Percentiles rank a stretch among this genome's conserved stretches.
Evolutionary conservation across 163 green algal species (phyloP).

Genomic region (Scenedesmus sp.): DNA sequence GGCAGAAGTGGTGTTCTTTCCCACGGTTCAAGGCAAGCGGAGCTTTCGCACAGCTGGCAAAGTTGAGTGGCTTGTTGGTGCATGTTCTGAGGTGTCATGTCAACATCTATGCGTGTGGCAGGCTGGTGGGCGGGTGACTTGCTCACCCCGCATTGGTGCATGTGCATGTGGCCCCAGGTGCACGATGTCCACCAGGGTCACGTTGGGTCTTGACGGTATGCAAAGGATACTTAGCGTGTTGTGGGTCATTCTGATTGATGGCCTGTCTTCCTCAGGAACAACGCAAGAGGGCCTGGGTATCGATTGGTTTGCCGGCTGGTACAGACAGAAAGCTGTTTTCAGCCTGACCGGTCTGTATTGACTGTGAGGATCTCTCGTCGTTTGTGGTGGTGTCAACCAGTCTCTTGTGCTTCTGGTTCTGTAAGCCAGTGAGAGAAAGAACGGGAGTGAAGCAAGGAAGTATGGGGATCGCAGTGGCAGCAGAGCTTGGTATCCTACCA

Average conservation of each 20-base stretch:
- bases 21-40: background rate
- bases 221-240: constrained; percentile 4
- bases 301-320: background rate
- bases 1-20: background rate
- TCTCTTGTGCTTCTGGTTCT: background rate
- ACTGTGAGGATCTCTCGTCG: background rate
- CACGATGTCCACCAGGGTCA: background rate
- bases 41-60: background rate
- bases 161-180: background rate
- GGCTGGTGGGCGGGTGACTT: background rate
- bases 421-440: background rate
- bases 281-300: background rate
- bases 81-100: background rate
- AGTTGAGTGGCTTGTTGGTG: background rate
- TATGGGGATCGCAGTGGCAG: background rate
- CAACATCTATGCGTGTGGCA: background rate
- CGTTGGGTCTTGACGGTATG: background rate
- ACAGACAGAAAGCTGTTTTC: constrained; percentile 11
- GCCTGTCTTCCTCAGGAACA: background rate
- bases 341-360: constrained; percentile 8
- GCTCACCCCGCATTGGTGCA: background rate
- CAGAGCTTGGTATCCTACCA: background rate
- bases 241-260: constrained; percentile 5
- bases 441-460: background rate
- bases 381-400: background rate